A percentile compares a stretch with the other conserved stretches of the same genome.
phyloP scores from a whole-genome alignment of 2,329 filamentous ascomycete genomes.

The Neofusicoccum sp. region DNA sequence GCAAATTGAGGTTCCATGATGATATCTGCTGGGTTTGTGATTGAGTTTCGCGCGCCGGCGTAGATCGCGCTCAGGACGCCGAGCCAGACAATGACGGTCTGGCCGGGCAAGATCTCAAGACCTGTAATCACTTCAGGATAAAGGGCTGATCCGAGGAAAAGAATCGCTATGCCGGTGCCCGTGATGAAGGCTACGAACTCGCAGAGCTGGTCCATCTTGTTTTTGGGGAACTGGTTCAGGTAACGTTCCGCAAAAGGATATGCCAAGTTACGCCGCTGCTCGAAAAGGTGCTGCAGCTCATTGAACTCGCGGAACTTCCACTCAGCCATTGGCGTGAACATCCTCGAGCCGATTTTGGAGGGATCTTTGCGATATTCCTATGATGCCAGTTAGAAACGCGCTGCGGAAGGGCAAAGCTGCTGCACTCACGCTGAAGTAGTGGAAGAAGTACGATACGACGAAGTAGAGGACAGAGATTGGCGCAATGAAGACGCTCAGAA shows the following conservation, averaged over 20 bases:
- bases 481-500: slow-evolving; percentile 82
- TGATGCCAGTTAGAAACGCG: not conserved
- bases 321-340: slow-evolving; percentile 89
- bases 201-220: slow-evolving; percentile 82
- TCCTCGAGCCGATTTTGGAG: slow-evolving; percentile 77
- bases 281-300: slow-evolving; percentile 87
- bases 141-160: slow-evolving; percentile 79
- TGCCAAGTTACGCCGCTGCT: slow-evolving; percentile 88
- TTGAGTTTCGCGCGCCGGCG: slow-evolving; percentile 76
- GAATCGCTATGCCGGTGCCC: slow-evolving; percentile 80
- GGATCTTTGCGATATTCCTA: slow-evolving; percentile 95
- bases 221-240: slow-evolving; percentile 93
- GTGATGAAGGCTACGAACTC: slow-evolving; percentile 84
- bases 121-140: slow-evolving; percentile 87
- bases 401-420: not conserved
- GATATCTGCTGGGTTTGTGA: slow-evolving; percentile 77
- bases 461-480: slow-evolving; percentile 87
- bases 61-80: slow-evolving; percentile 80
- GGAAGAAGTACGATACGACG: slow-evolving; percentile 86
- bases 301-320: slow-evolving; percentile 99
- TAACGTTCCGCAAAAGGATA: slow-evolving; percentile 91
- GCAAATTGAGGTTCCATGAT: slow-evolving; percentile 93
- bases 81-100: slow-evolving; percentile 88
- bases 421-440: slow-evolving; percentile 77
- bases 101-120: slow-evolving; percentile 86